Conservation (phyloP, 768 basidiomycete genomes). For the Termitomyces sp. region DNA sequence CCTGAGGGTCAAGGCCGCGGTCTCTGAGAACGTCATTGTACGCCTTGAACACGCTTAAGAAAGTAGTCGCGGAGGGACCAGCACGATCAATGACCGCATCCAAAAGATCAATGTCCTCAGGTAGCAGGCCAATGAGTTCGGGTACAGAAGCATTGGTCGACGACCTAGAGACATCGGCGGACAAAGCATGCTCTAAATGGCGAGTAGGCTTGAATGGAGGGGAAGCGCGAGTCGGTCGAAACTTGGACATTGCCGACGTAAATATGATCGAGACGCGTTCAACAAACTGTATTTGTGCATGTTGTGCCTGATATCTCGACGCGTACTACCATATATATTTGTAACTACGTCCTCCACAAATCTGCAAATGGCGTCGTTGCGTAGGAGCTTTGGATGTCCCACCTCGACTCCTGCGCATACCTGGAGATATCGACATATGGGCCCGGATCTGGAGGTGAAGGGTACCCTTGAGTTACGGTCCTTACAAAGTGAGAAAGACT, state of each 20-base stretch:
- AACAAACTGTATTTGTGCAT: slow-evolving; percentile 9
- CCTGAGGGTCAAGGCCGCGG: slow-evolving; percentile 70
- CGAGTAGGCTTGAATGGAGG: slow-evolving; percentile 33
- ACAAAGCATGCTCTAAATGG: slow-evolving; percentile 14
- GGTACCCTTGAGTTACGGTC: slow-evolving; percentile 23
- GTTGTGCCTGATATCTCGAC: background rate
- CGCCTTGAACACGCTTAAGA: slow-evolving; percentile 77
- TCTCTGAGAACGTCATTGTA: slow-evolving; percentile 77
- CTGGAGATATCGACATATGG: slow-evolving; percentile 1
- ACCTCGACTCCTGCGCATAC: slow-evolving; percentile 1
- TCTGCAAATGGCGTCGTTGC: slow-evolving; percentile 6
- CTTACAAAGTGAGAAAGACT: slow-evolving; percentile 40
- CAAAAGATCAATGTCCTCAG: slow-evolving; percentile 61
- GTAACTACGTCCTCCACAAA: slow-evolving; percentile 9
- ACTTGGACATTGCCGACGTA: slow-evolving; percentile 31
- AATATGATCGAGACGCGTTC: slow-evolving; percentile 3
- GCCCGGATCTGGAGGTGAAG: slow-evolving; percentile 4
- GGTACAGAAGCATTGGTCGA: slow-evolving; percentile 32
- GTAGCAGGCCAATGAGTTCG: slow-evolving; percentile 47
- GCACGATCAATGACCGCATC: slow-evolving; percentile 71
- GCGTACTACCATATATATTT: background rate
- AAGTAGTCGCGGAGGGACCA: slow-evolving; percentile 62
- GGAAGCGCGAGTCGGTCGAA: slow-evolving; percentile 43
- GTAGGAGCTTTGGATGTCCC: slow-evolving; percentile 2
- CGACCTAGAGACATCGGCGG: slow-evolving; percentile 32